Percentiles rank a stretch among this genome's conserved stretches.
phyloP scores from a whole-genome alignment of 1,139 yeast species.

The Blastobotrys aristatus region DNA sequence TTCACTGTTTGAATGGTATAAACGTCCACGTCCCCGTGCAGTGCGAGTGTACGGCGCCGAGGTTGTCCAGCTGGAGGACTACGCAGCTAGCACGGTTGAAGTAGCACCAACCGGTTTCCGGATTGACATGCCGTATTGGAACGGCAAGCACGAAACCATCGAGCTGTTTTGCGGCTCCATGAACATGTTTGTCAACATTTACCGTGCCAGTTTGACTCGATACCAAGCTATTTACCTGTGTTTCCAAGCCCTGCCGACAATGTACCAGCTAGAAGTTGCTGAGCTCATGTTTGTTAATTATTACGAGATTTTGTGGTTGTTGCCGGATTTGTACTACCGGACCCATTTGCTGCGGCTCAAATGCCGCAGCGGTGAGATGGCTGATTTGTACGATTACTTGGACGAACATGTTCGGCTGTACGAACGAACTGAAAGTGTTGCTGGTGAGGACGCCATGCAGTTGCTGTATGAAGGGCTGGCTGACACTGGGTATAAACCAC shows the following conservation, averaged over 20 bases:
- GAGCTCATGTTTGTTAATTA: slow-evolving; percentile 10
- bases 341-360: slow-evolving; percentile 10
- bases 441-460: slow-evolving; percentile 12
- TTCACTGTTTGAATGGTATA: slow-evolving; percentile 12
- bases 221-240: slow-evolving; percentile 12
- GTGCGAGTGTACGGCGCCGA: slow-evolving; percentile 8
- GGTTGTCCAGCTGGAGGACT: slow-evolving; percentile 10
- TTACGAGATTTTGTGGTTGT: slow-evolving; percentile 8
- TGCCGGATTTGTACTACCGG: slow-evolving; percentile 10
- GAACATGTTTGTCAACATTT: slow-evolving; percentile 7
- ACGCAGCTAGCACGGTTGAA: slow-evolving; percentile 9
- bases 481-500: slow-evolving; percentile 10
- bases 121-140: slow-evolving; percentile 12
- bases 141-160: slow-evolving; percentile 12
- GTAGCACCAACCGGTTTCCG: slow-evolving; percentile 7
- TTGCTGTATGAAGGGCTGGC: slow-evolving; percentile 10
- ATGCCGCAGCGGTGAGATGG: slow-evolving; percentile 6
- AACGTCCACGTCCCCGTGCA: slow-evolving; percentile 8
- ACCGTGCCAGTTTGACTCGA: slow-evolving; percentile 6
- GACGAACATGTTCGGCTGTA: slow-evolving; percentile 11
- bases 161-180: slow-evolving; percentile 12
- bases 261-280: slow-evolving; percentile 11
- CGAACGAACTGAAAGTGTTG: slow-evolving; percentile 5
- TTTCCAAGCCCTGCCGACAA: slow-evolving; percentile 10
- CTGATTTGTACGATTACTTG: slow-evolving; percentile 10